Base-by-base conservation (phyloP, 2,329 filamentous ascomycete genomes). In the Orbilia oligospora region DNA sequence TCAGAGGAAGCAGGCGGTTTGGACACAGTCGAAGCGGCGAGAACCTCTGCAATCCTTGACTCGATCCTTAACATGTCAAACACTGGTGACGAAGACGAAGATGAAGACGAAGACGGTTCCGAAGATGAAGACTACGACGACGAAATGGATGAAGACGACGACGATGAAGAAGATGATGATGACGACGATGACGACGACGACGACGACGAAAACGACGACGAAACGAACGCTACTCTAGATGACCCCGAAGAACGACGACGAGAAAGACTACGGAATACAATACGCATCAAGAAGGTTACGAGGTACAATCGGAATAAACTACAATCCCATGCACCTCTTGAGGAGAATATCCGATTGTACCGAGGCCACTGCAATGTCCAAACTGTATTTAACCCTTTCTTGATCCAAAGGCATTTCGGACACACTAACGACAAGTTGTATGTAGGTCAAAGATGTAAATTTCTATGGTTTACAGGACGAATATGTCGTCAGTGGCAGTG, bases 401-500 rank as follows among this genome's bases (percentile, higher is more conserved):
- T 53, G 63, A 48, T 61, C 18, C 36, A 58, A 41, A 41, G 61
- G 55, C 46, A 44, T 20, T 8, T 30, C 51, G 27, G 53, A 69
- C 61, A 72, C 36, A 41, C 75, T 71, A 78, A 71, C 41, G 61
- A 78, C 51, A 20, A 72, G 63, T 22, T 24, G 38, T 51, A 55
- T 72, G 55, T 63, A 78, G 16, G 89, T 91, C 81, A 92, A 92
- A 81, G 90, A 92, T 81, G 89, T 91, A 76, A 91, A 91, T 78
- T 92, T 88, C 84, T 91, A 90, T 79, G 90, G 90, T 0, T 84
- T 90, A 44, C 85, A 91, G 75, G 90, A 92, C 81, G 90, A 91
- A 82, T 92, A 91, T 80, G 89, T 92, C 10, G 89, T 91, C 10
- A 90, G 88, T 71, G 90, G 90, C 5, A 90, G 88, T 76, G 90